Base-by-base conservation (phyloP, 257 asterid genomes). In the Solanum dulcamara region DNA sequence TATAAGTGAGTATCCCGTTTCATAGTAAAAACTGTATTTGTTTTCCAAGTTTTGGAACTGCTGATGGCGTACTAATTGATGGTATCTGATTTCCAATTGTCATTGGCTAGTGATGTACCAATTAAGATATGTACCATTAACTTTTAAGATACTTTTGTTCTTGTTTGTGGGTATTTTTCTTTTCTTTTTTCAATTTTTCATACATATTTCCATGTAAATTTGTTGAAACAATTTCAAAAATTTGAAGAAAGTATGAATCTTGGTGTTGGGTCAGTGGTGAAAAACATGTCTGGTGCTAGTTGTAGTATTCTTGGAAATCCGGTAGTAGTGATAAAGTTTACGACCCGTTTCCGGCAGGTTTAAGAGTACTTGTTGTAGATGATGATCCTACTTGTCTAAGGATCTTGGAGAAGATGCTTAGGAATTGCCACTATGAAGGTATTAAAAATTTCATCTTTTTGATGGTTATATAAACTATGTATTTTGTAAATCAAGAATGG, bases 401-500 rank as follows among this genome's bases (percentile, higher is more conserved):
- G 93, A 97, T 95, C 93, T 92, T 97, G 92, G 99, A 94, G 85
- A 91, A 93, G 93, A 97, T 97, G 99, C 98, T 97, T 0, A 88
- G 84, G 75, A 93, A 87, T 81, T 97, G 99, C 72, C 92, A 81
- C 42, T 95, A 97, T 86, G 93, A 97, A 92, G 99, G 99, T 97
- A 87, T 57, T 53, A 38, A 33, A 20, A 33, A 15, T 0, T 15
- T 68, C 46, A 35, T 68, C 7, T 35, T 70, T 70, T 70, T 70
- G 30, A 37, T 70, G 83, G n/a, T 9, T 46, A 10, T 46, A 2
- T 75, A 26, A 14, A 2, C 22, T 44, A 75, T 75, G 60, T 75
- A 4, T 55, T 46, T 42, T 24, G 37, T 3, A 68, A 67, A 75
- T 75, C 82, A 75, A 75, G 60, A 75, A 75, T 46, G 26, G 42